These are phyloP conservation scores for Limnomonas spitsbergensis DNA, from an alignment of 139 green algal genomes.

Conservation along the genomic window DNA sequence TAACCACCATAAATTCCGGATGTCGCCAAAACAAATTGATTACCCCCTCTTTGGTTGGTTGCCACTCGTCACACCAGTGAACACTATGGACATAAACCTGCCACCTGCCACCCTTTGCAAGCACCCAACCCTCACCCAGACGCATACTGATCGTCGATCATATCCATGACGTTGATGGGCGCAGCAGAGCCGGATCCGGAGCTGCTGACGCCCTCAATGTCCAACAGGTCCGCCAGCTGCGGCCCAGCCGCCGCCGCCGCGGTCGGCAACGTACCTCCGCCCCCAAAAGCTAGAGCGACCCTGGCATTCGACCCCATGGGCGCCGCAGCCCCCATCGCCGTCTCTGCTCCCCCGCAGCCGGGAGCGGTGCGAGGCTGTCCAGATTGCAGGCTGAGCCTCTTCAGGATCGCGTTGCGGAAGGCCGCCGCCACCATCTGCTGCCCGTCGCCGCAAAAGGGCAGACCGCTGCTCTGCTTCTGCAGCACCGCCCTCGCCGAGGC, in stretches of 20 bases:
- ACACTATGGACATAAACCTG: background rate
- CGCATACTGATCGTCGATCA: conserved; percentile 5
- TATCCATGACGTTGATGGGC: background rate
- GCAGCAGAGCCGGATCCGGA: background rate
- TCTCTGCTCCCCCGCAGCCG: background rate
- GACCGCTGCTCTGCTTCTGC: background rate
- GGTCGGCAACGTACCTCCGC: background rate
- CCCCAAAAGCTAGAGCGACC: background rate
- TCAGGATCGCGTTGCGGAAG: too few relatives aligned
- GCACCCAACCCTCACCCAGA: background rate
- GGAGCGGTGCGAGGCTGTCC: background rate
- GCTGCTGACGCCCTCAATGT: background rate
- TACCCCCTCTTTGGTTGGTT: too few relatives aligned
- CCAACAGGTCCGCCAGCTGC: background rate
- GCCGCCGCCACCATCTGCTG: too few relatives aligned
- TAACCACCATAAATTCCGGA: too few relatives aligned
- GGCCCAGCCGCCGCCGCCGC: background rate
- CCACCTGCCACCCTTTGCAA: background rate
- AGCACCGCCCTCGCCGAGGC: background rate
- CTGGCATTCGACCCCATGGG: background rate
- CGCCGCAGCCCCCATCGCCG: background rate
- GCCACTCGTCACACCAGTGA: too few relatives aligned
- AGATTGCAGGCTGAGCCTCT: too few relatives aligned
- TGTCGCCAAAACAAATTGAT: too few relatives aligned
- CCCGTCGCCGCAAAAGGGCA: too few relatives aligned